Conservation (phyloP, 176 grass and related monocot species). For the Aegilops tauschii region DNA sequence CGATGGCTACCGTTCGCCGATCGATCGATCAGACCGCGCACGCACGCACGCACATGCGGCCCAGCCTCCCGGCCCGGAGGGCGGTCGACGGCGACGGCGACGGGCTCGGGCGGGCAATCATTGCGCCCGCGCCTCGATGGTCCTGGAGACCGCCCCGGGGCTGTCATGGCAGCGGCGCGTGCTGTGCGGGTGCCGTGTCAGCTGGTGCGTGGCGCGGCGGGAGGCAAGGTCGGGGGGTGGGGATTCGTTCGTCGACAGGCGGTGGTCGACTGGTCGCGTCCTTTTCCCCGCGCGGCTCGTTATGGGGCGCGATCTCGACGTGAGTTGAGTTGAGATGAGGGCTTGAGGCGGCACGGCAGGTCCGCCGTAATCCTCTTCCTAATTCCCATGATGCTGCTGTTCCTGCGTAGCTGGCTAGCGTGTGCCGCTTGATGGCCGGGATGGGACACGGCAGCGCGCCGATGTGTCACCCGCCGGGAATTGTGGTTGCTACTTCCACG, state of each 20-base stretch:
- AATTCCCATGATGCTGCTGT: neutral
- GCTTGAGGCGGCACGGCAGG: neutral
- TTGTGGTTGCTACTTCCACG: neutral
- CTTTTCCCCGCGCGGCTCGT: neutral
- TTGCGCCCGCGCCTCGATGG: neutral
- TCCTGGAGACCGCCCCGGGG: neutral
- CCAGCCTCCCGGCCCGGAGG: neutral
- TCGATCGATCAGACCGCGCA: neutral
- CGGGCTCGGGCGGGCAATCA: constrained; percentile 1
- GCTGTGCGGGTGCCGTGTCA: neutral
- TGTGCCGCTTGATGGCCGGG: neutral
- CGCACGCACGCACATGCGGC: neutral
- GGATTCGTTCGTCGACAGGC: neutral
- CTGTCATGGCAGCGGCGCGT: constrained; percentile 4
- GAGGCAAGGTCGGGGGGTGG: neutral
- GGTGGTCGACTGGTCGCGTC: neutral
- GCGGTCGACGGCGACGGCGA: neutral
- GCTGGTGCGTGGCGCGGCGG: neutral
- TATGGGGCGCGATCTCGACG: constrained; percentile 2
- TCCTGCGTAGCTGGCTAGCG: neutral
- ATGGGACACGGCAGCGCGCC: neutral
- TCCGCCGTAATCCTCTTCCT: neutral
- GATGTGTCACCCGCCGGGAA: neutral
- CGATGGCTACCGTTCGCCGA: neutral
- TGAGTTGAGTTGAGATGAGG: neutral